Evolutionary conservation across 208 protist genomes (phyloP).

Genomic region (Leptomonas pyrrhocoris): DNA sequence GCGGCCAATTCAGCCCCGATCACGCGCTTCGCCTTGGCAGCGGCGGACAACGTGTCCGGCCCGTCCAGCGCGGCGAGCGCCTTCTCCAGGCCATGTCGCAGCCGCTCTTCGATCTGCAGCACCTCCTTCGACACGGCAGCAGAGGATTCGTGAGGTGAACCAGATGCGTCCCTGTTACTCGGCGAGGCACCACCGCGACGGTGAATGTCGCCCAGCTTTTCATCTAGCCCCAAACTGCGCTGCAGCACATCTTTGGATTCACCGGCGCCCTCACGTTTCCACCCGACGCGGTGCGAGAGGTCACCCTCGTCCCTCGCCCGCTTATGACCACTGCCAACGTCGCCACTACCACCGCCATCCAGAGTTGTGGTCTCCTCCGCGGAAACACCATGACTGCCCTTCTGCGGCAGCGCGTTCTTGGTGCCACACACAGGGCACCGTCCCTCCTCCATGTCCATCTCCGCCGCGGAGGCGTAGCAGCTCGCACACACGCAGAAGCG

Average conservation of each 20-base stretch:
- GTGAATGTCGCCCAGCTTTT: background rate
- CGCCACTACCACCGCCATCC: background rate
- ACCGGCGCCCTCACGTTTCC: constrained; percentile 17
- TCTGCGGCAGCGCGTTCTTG: background rate
- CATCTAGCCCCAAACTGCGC: constrained; percentile 3
- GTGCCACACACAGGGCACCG: constrained; percentile 77
- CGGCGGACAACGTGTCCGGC: constrained; percentile 40
- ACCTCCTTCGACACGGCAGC: constrained; percentile 2
- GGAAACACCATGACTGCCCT: background rate
- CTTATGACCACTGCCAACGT: background rate
- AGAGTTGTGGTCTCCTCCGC: background rate
- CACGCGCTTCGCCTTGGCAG: constrained; percentile 42
- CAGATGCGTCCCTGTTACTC: background rate
- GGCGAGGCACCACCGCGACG: background rate
- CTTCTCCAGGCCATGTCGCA: constrained; percentile 49
- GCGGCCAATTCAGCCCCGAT: constrained; percentile 37
- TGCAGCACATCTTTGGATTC: constrained; percentile 6
- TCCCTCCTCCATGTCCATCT: constrained; percentile 64
- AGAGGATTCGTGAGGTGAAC: background rate
- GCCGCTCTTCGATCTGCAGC: constrained; percentile 41
- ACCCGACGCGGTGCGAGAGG: background rate
- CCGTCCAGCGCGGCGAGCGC: constrained; percentile 56
- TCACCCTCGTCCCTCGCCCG: background rate
- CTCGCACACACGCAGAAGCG: constrained; percentile 50
- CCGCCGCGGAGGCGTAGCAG: constrained; percentile 57